Base-by-base conservation (phyloP, 495 filamentous ascomycete genomes). In the Penicillium ochrochloron region DNA sequence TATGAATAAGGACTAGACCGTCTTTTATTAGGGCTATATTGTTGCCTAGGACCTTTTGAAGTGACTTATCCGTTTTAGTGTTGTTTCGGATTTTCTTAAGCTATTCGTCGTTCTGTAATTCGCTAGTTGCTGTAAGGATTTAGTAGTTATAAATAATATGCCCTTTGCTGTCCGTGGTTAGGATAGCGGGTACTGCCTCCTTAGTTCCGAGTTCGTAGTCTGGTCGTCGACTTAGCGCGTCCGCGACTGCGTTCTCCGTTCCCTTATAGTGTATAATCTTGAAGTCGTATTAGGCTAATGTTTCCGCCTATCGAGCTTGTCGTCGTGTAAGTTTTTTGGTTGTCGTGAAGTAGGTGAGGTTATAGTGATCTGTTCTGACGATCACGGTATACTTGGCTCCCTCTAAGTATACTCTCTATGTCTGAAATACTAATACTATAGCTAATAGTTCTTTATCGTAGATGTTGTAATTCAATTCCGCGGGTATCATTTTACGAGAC, bases 371-470 rank as follows among this genome's bases (percentile, higher is more conserved):
- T 8, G 7, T 56, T 15, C 53, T 56, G 23, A 56, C 5, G 2
- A 7, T 56, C 37, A 56, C 23, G 23, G 53, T 56, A 37, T 56
- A 37, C 10, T 56, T 56, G 23, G 29, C 53, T 37, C n/a, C 33
- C 37, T 56, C 31, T 56, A 56, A 15, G 33, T 56, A 56, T 11
- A 15, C 53, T 37, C 53, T 19, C 31, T 56, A 56, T 5, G 8
- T 23, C 37, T 56, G 37, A 17, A 56, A 56, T 56, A 37, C 53
- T 37, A 37, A 56, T 37, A 56, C 31, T 56, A 56, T 56, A 56
- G 53, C 53, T 56, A 56, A 8, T 56, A 56, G 33, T 56, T 56
- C 53, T 8, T 56, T 56, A 56, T 56, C 7, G 2, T 56, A 10
- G 5, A 56, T 56, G 37, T 37, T n/a, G 8, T 56, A 56, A 8